Evolutionary conservation across 1,284 basidiomycete species (phyloP), one percentile per base, ranked within the genome.

Genomic region (Ganoderma leucocontextum): DNA sequence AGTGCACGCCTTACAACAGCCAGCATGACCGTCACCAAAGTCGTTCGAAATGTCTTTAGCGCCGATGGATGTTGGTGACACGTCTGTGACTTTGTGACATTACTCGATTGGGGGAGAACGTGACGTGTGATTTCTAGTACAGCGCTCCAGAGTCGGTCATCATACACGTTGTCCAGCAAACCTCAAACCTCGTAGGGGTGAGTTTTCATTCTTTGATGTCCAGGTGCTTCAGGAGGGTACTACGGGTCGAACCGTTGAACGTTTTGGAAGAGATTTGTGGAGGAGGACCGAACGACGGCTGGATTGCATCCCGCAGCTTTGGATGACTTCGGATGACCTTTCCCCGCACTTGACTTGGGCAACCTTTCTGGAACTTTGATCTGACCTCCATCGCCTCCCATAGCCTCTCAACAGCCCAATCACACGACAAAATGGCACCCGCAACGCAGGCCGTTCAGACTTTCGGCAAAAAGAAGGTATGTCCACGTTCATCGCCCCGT

Each of bases 381-480:
- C 72, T 75, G 65, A 73, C 73, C 38, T 64, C 35, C 49, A 49
- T 29, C 49, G 35, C 67, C 60, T 12, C 39, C 49, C 44, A 35
- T 67, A 74, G 72, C 72, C 68, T 69, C 71, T 63, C 68, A 73
- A 71, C 60, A 67, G 76, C 76, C 75, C 73, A 72, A 71, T 64
- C 64, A 42, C 71, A 64, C 73, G 47, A 72, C 78, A 88, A 83
- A 83, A 94, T 94, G 92, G 87, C 90, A 79, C 89, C 91, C 76
- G 84, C 90, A 82, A 82, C 83, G 76, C 93, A 94, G 85, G 93
- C 95, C 86, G 95, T 98, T 76, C 96, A 98, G 83, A 96, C 95
- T 74, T 98, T 98, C 85, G 96, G 96, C 84, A 98, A 98, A 94
- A 98, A 98, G 92, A 97, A 97, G 92, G 94, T 89, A 79, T 74